These are phyloP conservation scores for Pseudognaphalium luteoalbum DNA, from an alignment of 129 eudicot species.

Conservation along the genomic window DNA sequence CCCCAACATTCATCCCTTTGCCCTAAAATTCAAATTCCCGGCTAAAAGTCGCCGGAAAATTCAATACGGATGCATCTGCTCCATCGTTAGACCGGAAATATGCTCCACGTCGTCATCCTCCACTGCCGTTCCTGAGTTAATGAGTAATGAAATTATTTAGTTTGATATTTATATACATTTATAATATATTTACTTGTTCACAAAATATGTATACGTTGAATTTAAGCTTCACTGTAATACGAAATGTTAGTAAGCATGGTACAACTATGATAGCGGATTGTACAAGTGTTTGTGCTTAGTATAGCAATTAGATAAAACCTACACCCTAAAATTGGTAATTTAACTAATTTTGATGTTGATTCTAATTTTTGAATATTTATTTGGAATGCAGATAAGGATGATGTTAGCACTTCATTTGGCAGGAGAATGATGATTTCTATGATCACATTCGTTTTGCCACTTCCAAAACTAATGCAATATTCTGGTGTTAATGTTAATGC, in stretches of 20 bases:
- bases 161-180: neutral
- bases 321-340: too few species aligned
- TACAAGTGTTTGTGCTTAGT: neutral
- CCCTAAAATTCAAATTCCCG: slow-evolving; percentile 25
- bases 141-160: slow-evolving; percentile 16
- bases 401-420: slow-evolving; percentile 36
- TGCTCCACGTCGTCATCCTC: slow-evolving; percentile 28
- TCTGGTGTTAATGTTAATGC: slow-evolving; percentile 47
- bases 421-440: slow-evolving; percentile 56
- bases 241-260: neutral
- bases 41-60: slow-evolving; percentile 30
- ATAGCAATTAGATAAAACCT: slow-evolving; percentile 19
- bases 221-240: neutral
- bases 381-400: slow-evolving; percentile 19
- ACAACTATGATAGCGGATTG: neutral
- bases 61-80: slow-evolving; percentile 7
- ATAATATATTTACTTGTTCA: neutral
- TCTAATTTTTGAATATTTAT: too few species aligned
- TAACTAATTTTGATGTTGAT: too few species aligned
- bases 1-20: slow-evolving; percentile 17
- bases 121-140: slow-evolving; percentile 22
- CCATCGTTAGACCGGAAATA: slow-evolving; percentile 5
- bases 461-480: slow-evolving; percentile 26
- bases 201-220: neutral
- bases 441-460: slow-evolving; percentile 51